phyloP scores from a whole-genome alignment of 2,329 filamentous ascomycete species.

The Colletotrichum tabaci region DNA sequence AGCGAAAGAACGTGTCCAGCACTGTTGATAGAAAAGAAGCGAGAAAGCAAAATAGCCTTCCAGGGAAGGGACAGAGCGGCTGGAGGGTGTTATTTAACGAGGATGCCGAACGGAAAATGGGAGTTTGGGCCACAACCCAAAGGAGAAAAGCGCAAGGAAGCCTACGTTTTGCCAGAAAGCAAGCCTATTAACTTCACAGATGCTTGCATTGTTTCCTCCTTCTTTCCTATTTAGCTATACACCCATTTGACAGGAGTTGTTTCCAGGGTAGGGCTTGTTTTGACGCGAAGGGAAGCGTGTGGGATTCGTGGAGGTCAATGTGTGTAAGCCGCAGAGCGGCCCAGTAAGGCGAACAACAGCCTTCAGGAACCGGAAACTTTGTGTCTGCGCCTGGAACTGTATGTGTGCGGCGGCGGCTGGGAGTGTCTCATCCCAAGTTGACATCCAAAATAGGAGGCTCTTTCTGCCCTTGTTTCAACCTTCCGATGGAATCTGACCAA shows the following conservation, averaged over 20 bases:
- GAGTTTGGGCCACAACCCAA: constrained; percentile 28
- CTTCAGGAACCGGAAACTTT: constrained; percentile 9
- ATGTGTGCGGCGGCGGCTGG: neutral
- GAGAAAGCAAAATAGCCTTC: constrained; percentile 1
- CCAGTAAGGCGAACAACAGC: neutral
- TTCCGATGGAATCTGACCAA: neutral
- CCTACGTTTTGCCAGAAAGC: constrained; percentile 19
- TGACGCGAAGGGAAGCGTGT: neutral
- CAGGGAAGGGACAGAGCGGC: constrained; percentile 19
- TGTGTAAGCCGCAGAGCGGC: neutral
- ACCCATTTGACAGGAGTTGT: constrained; percentile 3
- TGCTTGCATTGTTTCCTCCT: neutral
- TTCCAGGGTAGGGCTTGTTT: constrained; percentile 37
- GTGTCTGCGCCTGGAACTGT: neutral
- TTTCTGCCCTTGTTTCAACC: constrained; percentile 10
- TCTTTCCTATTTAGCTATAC: neutral
- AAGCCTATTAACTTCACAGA: constrained; percentile 36
- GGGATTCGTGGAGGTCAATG: neutral
- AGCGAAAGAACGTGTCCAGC: constrained; percentile 33
- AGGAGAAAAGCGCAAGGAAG: constrained; percentile 27
- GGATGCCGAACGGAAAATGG: constrained; percentile 21
- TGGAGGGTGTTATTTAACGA: neutral
- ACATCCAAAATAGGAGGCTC: neutral
- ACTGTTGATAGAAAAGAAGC: constrained; percentile 29
- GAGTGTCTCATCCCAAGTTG: neutral